Evolutionary conservation across 2,329 filamentous ascomycete species (phyloP).

Genomic region (Diplodia intermedia): DNA sequence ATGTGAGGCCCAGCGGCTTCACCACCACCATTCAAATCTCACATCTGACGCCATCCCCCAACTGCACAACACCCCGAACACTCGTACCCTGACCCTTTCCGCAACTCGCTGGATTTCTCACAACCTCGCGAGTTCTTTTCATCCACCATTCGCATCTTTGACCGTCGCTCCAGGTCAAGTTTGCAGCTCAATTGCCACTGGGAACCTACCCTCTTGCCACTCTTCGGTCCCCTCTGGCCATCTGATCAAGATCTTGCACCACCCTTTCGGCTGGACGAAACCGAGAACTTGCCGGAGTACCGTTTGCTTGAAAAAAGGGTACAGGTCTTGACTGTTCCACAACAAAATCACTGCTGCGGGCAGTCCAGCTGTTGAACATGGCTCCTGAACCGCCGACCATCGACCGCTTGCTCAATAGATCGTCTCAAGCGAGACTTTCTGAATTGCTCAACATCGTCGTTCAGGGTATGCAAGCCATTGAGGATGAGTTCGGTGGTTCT

Average conservation of each 20-base stretch:
- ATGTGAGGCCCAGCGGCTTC: neutral
- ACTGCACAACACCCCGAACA: neutral
- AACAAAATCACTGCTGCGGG: neutral
- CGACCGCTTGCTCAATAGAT: neutral
- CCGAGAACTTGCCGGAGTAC: no score
- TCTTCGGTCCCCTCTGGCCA: neutral
- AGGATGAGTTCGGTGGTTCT: conserved; percentile 1
- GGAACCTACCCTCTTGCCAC: neutral
- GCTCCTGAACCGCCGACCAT: neutral
- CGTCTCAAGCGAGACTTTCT: conserved; percentile 2
- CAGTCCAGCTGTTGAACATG: neutral
- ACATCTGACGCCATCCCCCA: neutral
- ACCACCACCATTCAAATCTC: neutral
- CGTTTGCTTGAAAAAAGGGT: no score
- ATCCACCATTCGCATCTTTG: neutral
- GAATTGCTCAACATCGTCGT: conserved; percentile 3
- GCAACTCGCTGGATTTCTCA: neutral
- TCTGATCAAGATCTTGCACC: neutral
- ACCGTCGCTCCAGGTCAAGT: neutral
- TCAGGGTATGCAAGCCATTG: neutral
- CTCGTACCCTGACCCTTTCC: neutral
- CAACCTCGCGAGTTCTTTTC: neutral
- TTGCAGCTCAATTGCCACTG: no score
- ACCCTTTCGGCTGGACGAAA: no score
- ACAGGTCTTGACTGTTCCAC: no score